Evolutionary conservation across 805 yeast species (phyloP), one percentile per base, ranked within the genome.

Genomic region (Wickerhamomyces kurtzmanii): DNA sequence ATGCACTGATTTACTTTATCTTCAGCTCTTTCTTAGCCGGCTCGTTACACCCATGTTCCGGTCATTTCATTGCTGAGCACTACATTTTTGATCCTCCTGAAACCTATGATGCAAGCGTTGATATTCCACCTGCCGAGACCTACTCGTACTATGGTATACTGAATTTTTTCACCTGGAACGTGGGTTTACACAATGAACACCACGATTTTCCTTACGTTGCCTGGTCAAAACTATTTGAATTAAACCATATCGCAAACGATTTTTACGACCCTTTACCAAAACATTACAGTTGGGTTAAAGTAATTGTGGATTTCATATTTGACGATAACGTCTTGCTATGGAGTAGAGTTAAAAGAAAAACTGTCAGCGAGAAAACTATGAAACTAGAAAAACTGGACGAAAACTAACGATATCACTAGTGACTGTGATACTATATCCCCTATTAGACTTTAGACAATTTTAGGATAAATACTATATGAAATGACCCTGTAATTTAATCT

Each of bases 41-140:
- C 3, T 82, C 94, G 0, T 62, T 83, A 47, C 96, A 86, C 47
- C 96, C 96, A 16, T 76, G 85, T 34, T 94, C 96, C 1, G 96
- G 96, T 13, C 96, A 86, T 57, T 86, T 86, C 55, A 83, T 86
- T 38, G 89, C 94, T n/a, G 96, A 86, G 49, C 96, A 86, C 51
- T 84, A 83, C 47, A 73, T 84, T 10, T 62, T 84, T 51, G 60
- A 74, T 37, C 78, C 83, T 21, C 69, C 68, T 14, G 49, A 53
- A 19, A 40, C 42, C 14, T 47, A 47, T 28, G 27, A 38, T 30
- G 31, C 23, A 34, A 33, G 17, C 15, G 36, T 33, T 1, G 64
- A 57, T 19, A 38, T 50, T 3, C 75, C 80, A 12, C 87, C 89
- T 1, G 57, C 71, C 7, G 96, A 86, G 49, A 86, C 96, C 0